Evolutionary conservation across 2,329 filamentous ascomycete species (phyloP).

Genomic region (Phaeophleospora eucalypticola): DNA sequence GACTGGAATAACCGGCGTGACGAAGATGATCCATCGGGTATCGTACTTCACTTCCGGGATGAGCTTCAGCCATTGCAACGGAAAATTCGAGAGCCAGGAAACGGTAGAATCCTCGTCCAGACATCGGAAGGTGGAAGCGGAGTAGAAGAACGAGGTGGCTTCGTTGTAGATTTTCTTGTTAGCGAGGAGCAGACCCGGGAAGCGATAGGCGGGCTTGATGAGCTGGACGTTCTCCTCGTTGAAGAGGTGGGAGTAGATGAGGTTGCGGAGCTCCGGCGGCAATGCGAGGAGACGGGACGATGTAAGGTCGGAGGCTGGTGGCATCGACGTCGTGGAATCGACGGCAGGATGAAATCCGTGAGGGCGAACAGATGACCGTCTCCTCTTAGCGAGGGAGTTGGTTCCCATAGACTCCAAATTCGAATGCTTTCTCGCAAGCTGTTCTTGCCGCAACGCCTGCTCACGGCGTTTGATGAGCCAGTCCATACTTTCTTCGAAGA

Average conservation of each 20-base stretch:
- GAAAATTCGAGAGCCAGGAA: slow-evolving; percentile 12
- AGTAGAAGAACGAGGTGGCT: slow-evolving; percentile 1
- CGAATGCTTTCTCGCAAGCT: neutral
- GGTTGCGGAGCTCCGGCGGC: slow-evolving; percentile 19
- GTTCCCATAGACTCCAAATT: neutral
- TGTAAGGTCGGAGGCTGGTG: slow-evolving; percentile 7
- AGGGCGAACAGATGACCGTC: neutral
- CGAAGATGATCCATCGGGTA: slow-evolving; percentile 18
- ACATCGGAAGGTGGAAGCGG: slow-evolving; percentile 14
- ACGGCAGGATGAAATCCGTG: too few species aligned
- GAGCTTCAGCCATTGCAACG: slow-evolving; percentile 3
- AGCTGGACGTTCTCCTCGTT: slow-evolving; percentile 6
- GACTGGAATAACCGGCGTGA: slow-evolving; percentile 17
- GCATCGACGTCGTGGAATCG: neutral
- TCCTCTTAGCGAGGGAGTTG: neutral
- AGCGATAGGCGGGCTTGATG: slow-evolving; percentile 15
- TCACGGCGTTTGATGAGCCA: neutral
- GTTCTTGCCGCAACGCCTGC: neutral
- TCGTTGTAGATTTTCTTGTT: slow-evolving; percentile 14
- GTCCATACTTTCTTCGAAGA: slow-evolving; percentile 2
- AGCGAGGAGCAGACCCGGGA: slow-evolving; percentile 14
- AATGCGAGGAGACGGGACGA: too few species aligned
- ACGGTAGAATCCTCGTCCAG: slow-evolving; percentile 16
- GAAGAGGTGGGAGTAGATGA: slow-evolving; percentile 18
- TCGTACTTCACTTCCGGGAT: slow-evolving; percentile 17